Percentiles rank a stretch among this genome's conserved stretches.
Evolutionary conservation across 345 rosid genomes (phyloP).

Genomic region (Rhizophora apiculata): DNA sequence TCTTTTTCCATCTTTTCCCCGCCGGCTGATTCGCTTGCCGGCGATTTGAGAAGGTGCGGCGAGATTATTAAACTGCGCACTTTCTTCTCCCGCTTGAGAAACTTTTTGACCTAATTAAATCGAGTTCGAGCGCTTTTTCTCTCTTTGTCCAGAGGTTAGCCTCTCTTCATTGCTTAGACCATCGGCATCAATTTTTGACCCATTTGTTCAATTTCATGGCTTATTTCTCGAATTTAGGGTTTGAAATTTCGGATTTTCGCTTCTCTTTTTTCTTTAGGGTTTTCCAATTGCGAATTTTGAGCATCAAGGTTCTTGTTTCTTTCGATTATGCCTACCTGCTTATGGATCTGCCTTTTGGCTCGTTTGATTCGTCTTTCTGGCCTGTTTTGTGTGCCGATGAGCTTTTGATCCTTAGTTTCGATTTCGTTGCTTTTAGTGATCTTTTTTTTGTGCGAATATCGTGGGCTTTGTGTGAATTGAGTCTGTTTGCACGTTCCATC

Average conservation of each 20-base stretch:
- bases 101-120: constrained; percentile 29
- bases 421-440: constrained; percentile 6
- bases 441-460: constrained; percentile 4
- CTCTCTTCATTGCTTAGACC: constrained; percentile 17
- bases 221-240: constrained; percentile 22
- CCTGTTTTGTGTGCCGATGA: constrained; percentile 15
- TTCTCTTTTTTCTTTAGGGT: constrained; percentile 27
- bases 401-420: constrained; percentile 12
- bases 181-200: constrained; percentile 21
- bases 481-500: neutral
- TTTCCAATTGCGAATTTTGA: constrained; percentile 29
- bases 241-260: constrained; percentile 22
- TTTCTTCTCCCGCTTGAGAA: constrained; percentile 14
- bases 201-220: constrained; percentile 20
- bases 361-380: constrained; percentile 21
- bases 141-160: constrained; percentile 23
- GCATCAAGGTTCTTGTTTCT: constrained; percentile 39
- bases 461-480: constrained; percentile 13
- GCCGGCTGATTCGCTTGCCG: constrained; percentile 44
- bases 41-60: constrained; percentile 48
- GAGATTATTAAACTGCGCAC: constrained; percentile 46
- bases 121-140: constrained; percentile 14
- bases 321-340: constrained; percentile 21
- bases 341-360: constrained; percentile 54
- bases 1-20: constrained; percentile 18